These are phyloP conservation scores for Bolboschoenus planiculmis DNA, from an alignment of 176 grass and related monocot species.

Conservation along the genomic window DNA sequence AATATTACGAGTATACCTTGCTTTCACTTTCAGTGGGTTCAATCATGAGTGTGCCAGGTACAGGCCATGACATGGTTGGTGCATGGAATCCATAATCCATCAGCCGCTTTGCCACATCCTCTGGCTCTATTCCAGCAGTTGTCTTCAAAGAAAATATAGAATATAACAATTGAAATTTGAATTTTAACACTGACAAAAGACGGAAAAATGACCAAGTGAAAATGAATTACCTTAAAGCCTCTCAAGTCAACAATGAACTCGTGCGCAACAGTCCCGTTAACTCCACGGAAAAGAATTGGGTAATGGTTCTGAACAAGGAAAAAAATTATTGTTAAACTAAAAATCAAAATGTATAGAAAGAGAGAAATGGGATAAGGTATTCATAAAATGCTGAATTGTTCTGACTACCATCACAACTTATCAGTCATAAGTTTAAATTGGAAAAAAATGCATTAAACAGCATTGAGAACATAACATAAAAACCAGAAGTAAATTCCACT, in stretches of 20 bases:
- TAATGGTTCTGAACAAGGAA: slow-evolving; percentile 69
- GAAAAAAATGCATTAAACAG: too few species aligned
- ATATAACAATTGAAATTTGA: background rate
- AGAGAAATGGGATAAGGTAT: background rate
- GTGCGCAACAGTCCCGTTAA: slow-evolving; percentile 91
- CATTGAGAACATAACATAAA: too few species aligned
- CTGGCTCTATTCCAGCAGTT: slow-evolving; percentile 87
- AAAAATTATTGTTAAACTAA: slow-evolving; percentile 16
- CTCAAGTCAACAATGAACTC: slow-evolving; percentile 98
- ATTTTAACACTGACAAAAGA: background rate
- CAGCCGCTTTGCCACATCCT: slow-evolving; percentile 94
- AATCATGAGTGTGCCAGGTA: slow-evolving; percentile 98
- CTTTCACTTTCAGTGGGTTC: slow-evolving; percentile 99
- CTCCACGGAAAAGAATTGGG: slow-evolving; percentile 98
- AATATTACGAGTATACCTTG: slow-evolving; percentile 45
- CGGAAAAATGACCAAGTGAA: background rate
- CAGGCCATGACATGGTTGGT: slow-evolving; percentile 99
- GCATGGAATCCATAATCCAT: slow-evolving; percentile 98
- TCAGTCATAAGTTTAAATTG: background rate
- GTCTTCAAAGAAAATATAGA: slow-evolving; percentile 31
- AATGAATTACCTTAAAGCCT: slow-evolving; percentile 72
- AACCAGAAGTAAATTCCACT: too few species aligned
- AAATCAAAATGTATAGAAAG: slow-evolving; percentile 20
- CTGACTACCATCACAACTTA: background rate
- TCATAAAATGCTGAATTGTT: background rate